Base-by-base conservation (phyloP, 768 basidiomycete species). In the Podaxis mareebaensis region DNA sequence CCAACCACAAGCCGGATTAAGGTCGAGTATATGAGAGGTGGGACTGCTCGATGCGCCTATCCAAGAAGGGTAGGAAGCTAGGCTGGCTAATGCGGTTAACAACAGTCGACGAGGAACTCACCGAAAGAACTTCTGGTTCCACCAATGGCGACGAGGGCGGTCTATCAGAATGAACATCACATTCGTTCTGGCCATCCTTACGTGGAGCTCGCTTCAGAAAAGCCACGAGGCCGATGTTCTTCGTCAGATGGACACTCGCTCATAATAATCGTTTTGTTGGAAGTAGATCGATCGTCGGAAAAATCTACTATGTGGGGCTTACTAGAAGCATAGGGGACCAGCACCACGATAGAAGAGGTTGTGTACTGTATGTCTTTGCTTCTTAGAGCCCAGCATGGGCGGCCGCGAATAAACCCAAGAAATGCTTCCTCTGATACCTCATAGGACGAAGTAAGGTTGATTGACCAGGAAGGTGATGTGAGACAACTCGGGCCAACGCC, bases 1-100 rank as follows among this genome's bases (percentile, higher is more conserved):
- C 85, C 22, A 88, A 78, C 0, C 87, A 88, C 87, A 3, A 80
- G 70, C 7, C 72, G 69, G 52, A 83, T 72, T 1, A 87, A 83
- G 0, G 85, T 87, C 26, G 85, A 82, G 58, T 71, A 76, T 60
- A 77, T 66, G 49, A 77, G 71, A 3, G 74, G 73, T 13, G 70
- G 58, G n/a, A 77, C 67, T n/a, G 69, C 71, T 46, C 69, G 67
- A 54, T 70, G 67, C 12, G 68, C 58, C 68, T 72, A 46, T 77
- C 72, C 11, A 69, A 55, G 57, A 76, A 77, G 28, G 71, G 64
- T 26, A 73, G 68, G 64, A 74, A 69, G 15, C 62, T 63, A 52
- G 73, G 63, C 67, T 69, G 15, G 67, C 12, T 15, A 73, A 64
- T 64, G 74, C 64, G 20, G 70, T 69, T 3, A 72, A 56, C 13